Evolutionary conservation across 148 eudicot species (phyloP).

Genomic region (Euryodendron excelsum): DNA sequence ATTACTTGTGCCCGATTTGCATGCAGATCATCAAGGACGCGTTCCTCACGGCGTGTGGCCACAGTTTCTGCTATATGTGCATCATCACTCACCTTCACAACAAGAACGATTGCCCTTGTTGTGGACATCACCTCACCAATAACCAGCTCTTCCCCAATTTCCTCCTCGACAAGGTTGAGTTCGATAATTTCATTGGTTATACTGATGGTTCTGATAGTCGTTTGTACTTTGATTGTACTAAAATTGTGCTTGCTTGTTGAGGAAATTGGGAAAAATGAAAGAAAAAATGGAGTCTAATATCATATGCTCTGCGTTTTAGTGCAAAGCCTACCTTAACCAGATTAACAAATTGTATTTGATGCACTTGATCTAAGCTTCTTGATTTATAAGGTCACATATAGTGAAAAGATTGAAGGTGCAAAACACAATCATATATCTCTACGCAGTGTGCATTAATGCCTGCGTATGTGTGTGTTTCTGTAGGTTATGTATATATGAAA

Average conservation of each 20-base stretch:
- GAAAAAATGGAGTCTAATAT: not conserved
- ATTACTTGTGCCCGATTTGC: conserved; percentile 54
- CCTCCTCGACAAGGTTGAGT: conserved; percentile 72
- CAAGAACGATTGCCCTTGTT: conserved; percentile 79
- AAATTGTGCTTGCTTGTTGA: conserved; percentile 8
- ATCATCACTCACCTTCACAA: conserved; percentile 64
- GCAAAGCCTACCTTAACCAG: not conserved
- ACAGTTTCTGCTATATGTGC: conserved; percentile 86
- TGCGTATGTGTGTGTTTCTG: not conserved
- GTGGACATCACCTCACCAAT: conserved; percentile 54
- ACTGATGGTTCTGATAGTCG: not conserved
- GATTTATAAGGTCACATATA: not conserved
- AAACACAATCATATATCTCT: not conserved
- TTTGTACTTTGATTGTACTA: not conserved
- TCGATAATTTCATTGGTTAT: not conserved
- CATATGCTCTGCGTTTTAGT: not conserved
- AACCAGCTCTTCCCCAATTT: conserved; percentile 76
- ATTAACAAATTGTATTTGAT: not conserved
- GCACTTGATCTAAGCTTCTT: not conserved
- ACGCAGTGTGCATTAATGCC: not conserved
- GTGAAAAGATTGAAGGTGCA: not conserved
- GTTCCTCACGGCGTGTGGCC: conserved; percentile 80
- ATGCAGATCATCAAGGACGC: conserved; percentile 65
- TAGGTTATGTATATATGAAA: not conserved
- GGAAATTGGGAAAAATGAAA: not conserved